Conservation (phyloP, 129 eudicot species). For the Arctium minus region DNA sequence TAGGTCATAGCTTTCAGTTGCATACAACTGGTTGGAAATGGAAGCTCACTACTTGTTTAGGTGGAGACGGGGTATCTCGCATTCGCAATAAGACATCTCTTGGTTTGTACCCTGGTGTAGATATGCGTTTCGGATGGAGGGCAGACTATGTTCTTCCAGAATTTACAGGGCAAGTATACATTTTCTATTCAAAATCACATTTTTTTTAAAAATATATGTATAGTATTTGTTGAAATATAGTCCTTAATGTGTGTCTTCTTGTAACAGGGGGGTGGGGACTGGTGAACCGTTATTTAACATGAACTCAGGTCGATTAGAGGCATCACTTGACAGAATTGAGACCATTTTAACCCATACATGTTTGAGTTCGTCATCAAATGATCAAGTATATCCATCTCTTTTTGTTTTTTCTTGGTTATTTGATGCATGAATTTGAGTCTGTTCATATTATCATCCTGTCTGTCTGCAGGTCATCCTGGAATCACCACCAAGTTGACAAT, state of each 20-base stretch:
- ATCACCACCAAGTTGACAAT: background rate
- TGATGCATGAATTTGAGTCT: background rate
- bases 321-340: slow-evolving; percentile 94
- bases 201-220: no score
- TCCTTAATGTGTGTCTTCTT: background rate
- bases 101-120: slow-evolving; percentile 80
- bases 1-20: slow-evolving; percentile 74
- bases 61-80: slow-evolving; percentile 87
- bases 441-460: no score
- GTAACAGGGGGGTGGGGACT: slow-evolving; percentile 69
- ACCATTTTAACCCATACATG: slow-evolving; percentile 62
- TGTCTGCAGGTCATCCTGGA: background rate
- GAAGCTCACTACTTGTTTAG: slow-evolving; percentile 89
- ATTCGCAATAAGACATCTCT: slow-evolving; percentile 85
- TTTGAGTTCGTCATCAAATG: slow-evolving; percentile 4
- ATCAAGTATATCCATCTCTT: slow-evolving; percentile 10
- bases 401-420: background rate
- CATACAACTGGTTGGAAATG: slow-evolving; percentile 89
- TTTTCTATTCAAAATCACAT: background rate
- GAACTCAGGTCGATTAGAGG: slow-evolving; percentile 84
- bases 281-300: slow-evolving; percentile 84
- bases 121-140: slow-evolving; percentile 90
- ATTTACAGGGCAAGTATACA: slow-evolving; percentile 61
- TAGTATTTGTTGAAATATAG: background rate
- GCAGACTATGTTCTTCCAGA: slow-evolving; percentile 96